These are phyloP conservation scores for Inonotus hispidus DNA, from an alignment of 1,284 basidiomycete genomes.

Conservation along the genomic window DNA sequence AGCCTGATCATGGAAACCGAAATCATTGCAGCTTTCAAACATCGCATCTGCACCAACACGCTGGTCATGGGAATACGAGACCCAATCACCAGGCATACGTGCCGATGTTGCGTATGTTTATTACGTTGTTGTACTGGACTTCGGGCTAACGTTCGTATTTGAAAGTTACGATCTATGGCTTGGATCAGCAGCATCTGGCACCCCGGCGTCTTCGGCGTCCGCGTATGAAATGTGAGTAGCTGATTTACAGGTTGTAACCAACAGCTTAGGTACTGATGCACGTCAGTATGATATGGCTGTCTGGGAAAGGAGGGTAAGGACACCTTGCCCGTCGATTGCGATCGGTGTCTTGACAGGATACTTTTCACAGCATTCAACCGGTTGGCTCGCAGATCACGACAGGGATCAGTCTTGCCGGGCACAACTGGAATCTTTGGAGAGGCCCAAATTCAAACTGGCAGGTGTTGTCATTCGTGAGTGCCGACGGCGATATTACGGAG, in stretches of 20 bases:
- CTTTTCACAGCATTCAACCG: conserved; percentile 41
- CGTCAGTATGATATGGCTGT: conserved; percentile 56
- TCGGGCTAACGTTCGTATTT: not conserved
- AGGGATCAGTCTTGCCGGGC: conserved; percentile 39
- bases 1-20: not conserved
- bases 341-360: not conserved
- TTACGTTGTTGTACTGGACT: not conserved
- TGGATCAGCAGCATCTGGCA: conserved; percentile 38
- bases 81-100: conserved; percentile 40
- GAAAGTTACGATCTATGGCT: conserved; percentile 53
- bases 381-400: conserved; percentile 45
- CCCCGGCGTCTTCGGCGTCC: conserved; percentile 42
- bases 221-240: conserved; percentile 47
- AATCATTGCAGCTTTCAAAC: conserved; percentile 32
- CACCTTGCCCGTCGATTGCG: not conserved
- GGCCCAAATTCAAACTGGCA: conserved; percentile 53
- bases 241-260: not conserved
- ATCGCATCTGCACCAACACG: conserved; percentile 42
- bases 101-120: conserved; percentile 47
- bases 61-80: conserved; percentile 47
- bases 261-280: not conserved
- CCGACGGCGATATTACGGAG: conserved; percentile 41
- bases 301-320: conserved; percentile 48
- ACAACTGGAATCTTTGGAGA: conserved; percentile 53
- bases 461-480: conserved; percentile 50